A percentile compares a stretch with the other conserved stretches of the same genome.
Evolutionary conservation across 2,329 filamentous ascomycete species (phyloP).

Genomic region (Coniochaeta prunicola): DNA sequence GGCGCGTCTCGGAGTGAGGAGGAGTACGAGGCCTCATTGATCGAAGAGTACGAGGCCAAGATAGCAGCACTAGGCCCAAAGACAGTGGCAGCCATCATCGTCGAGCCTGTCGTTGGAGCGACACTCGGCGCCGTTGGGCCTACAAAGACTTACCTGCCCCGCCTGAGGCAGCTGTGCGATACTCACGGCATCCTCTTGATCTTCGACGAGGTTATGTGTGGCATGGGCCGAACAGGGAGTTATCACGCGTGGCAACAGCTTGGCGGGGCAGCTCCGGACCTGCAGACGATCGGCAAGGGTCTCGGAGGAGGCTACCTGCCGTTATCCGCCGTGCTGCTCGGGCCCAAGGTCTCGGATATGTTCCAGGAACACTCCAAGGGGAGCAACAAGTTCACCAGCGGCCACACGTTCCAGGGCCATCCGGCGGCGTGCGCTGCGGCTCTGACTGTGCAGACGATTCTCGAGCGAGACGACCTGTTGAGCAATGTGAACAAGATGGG

Average conservation of each 20-base stretch:
- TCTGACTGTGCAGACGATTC: slow-evolving; percentile 53
- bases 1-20: slow-evolving; percentile 39
- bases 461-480: slow-evolving; percentile 42
- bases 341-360: slow-evolving; percentile 40
- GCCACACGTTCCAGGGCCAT: slow-evolving; percentile 56
- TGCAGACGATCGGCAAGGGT: slow-evolving; percentile 61
- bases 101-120: slow-evolving; percentile 61
- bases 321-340: slow-evolving; percentile 52
- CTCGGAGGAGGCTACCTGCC: slow-evolving; percentile 57
- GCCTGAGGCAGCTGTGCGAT: slow-evolving; percentile 61
- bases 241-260: slow-evolving; percentile 58
- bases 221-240: slow-evolving; percentile 50
- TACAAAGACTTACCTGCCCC: too few species aligned
- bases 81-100: slow-evolving; percentile 59
- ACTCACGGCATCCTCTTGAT: slow-evolving; percentile 68
- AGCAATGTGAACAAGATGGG: slow-evolving; percentile 23
- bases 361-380: slow-evolving; percentile 32
- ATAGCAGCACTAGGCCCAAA: slow-evolving; percentile 54
- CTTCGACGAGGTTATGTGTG: slow-evolving; percentile 72
- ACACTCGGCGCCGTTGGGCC: too few species aligned
- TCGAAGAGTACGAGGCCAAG: slow-evolving; percentile 53
- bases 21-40: slow-evolving; percentile 50
- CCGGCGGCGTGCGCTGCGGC: slow-evolving; percentile 53
- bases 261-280: slow-evolving; percentile 47
- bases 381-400: slow-evolving; percentile 34